A percentile compares a stretch with the other conserved stretches of the same genome.
These are phyloP conservation scores for Juglanconis juglandina DNA, from an alignment of 2,329 filamentous ascomycete genomes.

Conservation along the genomic window DNA sequence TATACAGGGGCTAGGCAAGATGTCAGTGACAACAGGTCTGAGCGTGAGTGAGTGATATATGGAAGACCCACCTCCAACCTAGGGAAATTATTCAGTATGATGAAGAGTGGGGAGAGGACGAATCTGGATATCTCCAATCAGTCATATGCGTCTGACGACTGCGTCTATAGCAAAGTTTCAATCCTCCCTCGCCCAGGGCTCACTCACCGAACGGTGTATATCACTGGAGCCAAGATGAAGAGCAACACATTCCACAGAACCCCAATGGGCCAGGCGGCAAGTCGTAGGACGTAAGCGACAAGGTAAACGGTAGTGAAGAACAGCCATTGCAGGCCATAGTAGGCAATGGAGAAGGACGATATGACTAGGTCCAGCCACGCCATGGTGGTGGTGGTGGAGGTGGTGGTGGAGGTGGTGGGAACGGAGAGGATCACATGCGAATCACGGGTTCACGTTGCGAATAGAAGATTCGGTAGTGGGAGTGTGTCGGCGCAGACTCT, in stretches of 20 bases:
- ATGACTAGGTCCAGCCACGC: conserved; percentile 10
- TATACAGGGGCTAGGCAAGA: conserved; percentile 14
- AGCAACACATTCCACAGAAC: conserved; percentile 9
- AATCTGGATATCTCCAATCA: conserved; percentile 1
- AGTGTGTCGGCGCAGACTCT: no score
- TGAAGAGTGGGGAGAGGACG: conserved; percentile 23
- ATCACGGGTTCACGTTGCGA: no score
- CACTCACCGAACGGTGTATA: conserved; percentile 14
- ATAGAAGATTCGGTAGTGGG: no score
- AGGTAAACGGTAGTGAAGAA: background rate
- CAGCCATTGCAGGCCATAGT: background rate
- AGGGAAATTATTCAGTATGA: conserved; percentile 20
- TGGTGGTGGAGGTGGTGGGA: no score
- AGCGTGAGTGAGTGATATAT: no score
- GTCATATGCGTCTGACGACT: background rate
- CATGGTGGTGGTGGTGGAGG: background rate
- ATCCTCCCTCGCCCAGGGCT: background rate
- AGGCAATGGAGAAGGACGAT: conserved; percentile 3
- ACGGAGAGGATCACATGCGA: no score
- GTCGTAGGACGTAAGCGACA: conserved; percentile 1
- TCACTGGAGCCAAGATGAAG: conserved; percentile 16
- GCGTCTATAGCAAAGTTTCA: no score
- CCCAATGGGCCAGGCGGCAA: conserved; percentile 13
- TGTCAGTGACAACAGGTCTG: background rate
- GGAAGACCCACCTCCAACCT: conserved; percentile 8